Percentiles rank a stretch among this genome's conserved stretches.
These are phyloP conservation scores for Aegilops speltoides DNA, from an alignment of 176 grass and related monocot genomes.

Conservation along the genomic window DNA sequence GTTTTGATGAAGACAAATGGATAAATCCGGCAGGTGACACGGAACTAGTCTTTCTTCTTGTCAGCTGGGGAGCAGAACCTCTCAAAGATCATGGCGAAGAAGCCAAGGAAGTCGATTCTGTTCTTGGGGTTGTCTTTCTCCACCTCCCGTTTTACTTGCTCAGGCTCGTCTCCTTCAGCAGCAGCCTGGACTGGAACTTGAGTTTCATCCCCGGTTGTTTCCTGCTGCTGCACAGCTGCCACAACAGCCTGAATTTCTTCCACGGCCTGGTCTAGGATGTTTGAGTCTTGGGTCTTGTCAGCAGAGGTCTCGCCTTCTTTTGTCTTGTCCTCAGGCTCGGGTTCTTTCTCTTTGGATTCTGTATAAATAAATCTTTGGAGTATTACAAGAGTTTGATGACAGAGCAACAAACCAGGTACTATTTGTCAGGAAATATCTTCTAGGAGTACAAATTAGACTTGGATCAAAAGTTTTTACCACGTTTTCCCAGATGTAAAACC, in stretches of 20 bases:
- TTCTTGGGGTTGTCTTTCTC: slow-evolving; percentile 47
- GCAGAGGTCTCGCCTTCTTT: slow-evolving; percentile 19
- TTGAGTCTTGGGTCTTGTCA: slow-evolving; percentile 14
- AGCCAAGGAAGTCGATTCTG: slow-evolving; percentile 24
- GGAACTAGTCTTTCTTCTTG: slow-evolving; percentile 51
- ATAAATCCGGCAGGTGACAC: background rate
- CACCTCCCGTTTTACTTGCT: slow-evolving; percentile 25
- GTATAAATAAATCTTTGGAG: background rate
- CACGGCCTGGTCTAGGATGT: slow-evolving; percentile 15
- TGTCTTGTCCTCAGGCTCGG: slow-evolving; percentile 12
- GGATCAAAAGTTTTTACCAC: slow-evolving; percentile 33
- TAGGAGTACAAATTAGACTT: background rate
- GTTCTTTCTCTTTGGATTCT: slow-evolving; percentile 34
- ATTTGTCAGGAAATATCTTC: background rate
- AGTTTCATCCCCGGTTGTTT: slow-evolving; percentile 23
- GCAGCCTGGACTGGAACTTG: slow-evolving; percentile 24
- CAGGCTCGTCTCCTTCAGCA: slow-evolving; percentile 27
- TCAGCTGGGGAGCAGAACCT: slow-evolving; percentile 45
- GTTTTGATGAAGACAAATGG: slow-evolving; percentile 13
- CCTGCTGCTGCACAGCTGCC: slow-evolving; percentile 26
- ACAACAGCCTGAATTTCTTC: slow-evolving; percentile 47
- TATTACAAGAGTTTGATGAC: background rate
- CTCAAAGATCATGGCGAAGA: slow-evolving; percentile 51
- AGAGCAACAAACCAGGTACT: background rate
- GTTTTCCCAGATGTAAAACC: slow-evolving; percentile 27